Percentiles rank a stretch among this genome's conserved stretches.
These are phyloP conservation scores for Colletotrichum sp. DNA, from an alignment of 2,329 filamentous ascomycete genomes.

Conservation along the genomic window DNA sequence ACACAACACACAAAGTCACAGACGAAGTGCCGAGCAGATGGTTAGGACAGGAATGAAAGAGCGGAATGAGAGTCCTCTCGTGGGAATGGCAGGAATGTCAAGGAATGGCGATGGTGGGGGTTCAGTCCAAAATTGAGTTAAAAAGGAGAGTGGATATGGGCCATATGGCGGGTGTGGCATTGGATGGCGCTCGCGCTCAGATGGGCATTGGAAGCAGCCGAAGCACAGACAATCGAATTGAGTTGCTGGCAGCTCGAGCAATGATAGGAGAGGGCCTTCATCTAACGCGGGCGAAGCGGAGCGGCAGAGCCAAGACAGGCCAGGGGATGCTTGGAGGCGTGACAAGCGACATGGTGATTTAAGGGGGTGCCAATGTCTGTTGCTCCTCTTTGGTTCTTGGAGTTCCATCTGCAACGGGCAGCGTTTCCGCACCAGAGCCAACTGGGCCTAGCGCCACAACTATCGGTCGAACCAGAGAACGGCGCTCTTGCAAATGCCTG, in stretches of 20 bases:
- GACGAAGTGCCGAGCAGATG: not conserved
- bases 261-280: slow-evolving; percentile 17
- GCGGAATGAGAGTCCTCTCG: not conserved
- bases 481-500: not conserved
- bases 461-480: slow-evolving; percentile 20
- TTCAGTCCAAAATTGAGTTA: not conserved
- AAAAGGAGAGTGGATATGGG: not conserved
- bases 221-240: slow-evolving; percentile 1
- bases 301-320: slow-evolving; percentile 6
- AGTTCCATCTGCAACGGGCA: slow-evolving; percentile 18
- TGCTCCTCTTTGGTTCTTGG: slow-evolving; percentile 15
- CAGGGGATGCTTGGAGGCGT: slow-evolving; percentile 9
- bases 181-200: not conserved
- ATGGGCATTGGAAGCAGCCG: not conserved
- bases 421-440: slow-evolving; percentile 19
- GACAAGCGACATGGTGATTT: slow-evolving; percentile 18
- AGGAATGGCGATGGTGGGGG: slow-evolving; percentile 6
- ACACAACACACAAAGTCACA: not conserved
- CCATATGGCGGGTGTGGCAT: not conserved
- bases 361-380: slow-evolving; percentile 21
- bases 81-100: not conserved
- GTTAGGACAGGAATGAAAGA: not conserved
- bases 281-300: slow-evolving; percentile 4
- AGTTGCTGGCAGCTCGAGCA: slow-evolving; percentile 2
- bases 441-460: slow-evolving; percentile 9